Evolutionary conservation across 257 asterid genomes (phyloP).

Genomic region (Sherardia arvensis): DNA sequence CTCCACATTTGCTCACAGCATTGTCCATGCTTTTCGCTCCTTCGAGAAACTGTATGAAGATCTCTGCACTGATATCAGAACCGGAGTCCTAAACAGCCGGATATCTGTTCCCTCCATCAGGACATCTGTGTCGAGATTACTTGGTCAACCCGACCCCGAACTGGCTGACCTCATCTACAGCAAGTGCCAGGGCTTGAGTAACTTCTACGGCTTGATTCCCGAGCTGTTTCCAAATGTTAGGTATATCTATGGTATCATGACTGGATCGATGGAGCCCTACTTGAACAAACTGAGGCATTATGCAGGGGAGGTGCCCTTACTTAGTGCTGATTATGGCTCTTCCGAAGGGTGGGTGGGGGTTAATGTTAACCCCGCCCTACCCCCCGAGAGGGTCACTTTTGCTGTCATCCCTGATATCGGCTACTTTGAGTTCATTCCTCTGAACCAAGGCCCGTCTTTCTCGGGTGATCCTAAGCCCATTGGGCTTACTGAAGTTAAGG

Average conservation of each 20-base stretch:
- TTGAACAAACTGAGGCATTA: conserved; percentile 73
- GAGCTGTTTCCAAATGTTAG: conserved; percentile 63
- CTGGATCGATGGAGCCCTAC: conserved; percentile 96
- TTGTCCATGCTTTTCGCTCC: conserved; percentile 77
- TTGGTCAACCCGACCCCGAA: conserved; percentile 55
- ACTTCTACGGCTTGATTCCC: conserved; percentile 68
- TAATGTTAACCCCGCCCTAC: conserved; percentile 56
- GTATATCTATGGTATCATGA: conserved; percentile 85
- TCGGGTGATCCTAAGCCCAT: conserved; percentile 28
- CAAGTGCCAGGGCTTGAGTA: conserved; percentile 47
- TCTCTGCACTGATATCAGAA: conserved; percentile 50
- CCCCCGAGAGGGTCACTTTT: conserved; percentile 68
- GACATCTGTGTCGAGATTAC: conserved; percentile 46
- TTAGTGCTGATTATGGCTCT: conserved; percentile 88
- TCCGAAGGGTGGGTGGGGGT: conserved; percentile 97
- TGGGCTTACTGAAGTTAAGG: conserved; percentile 59
- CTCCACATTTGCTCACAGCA: conserved; percentile 86
- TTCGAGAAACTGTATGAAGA: conserved; percentile 74
- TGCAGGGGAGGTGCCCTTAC: conserved; percentile 64
- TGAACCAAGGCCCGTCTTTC: conserved; percentile 13
- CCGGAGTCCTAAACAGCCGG: conserved; percentile 54
- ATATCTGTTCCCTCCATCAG: conserved; percentile 63
- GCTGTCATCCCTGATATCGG: conserved; percentile 83
- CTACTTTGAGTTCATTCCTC: conserved; percentile 76
- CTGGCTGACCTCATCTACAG: conserved; percentile 36